phyloP scores from a whole-genome alignment of 2,329 filamentous ascomycete genomes.

The Ilyonectria mors-panacis region DNA sequence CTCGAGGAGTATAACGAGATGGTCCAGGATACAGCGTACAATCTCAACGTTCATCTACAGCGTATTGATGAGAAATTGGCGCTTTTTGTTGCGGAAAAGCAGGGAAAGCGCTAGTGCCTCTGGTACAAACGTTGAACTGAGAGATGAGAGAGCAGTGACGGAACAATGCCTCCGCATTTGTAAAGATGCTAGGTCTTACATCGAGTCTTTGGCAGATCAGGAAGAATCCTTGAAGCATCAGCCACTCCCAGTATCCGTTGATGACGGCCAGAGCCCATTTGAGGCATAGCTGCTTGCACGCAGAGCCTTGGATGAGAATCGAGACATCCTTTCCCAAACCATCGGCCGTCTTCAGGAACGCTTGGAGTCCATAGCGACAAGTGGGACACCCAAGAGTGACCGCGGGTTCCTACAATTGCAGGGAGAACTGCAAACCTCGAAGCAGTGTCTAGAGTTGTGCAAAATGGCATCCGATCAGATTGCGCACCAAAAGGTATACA shows the following conservation, averaged over 20 bases:
- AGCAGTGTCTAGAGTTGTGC: slow-evolving; percentile 57
- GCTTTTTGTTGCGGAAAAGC: slow-evolving; percentile 36
- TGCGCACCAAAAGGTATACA: slow-evolving; percentile 52
- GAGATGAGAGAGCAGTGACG: slow-evolving; percentile 55
- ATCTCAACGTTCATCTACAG: slow-evolving; percentile 52
- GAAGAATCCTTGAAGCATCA: slow-evolving; percentile 44
- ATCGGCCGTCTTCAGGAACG: slow-evolving; percentile 53
- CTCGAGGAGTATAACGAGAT: slow-evolving; percentile 56
- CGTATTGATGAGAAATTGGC: slow-evolving; percentile 55
- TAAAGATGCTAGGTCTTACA: slow-evolving; percentile 53
- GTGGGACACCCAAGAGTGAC: slow-evolving; percentile 40
- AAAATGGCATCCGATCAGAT: slow-evolving; percentile 51
- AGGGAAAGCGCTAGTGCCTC: slow-evolving; percentile 21
- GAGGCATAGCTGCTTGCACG: slow-evolving; percentile 53
- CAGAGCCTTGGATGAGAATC: slow-evolving; percentile 50
- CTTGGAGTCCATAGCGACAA: slow-evolving; percentile 44
- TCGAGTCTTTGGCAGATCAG: slow-evolving; percentile 51
- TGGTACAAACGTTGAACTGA: slow-evolving; percentile 48
- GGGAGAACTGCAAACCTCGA: slow-evolving; percentile 53
- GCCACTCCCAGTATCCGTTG: slow-evolving; percentile 1
- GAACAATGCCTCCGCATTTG: slow-evolving; percentile 57
- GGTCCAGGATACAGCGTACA: slow-evolving; percentile 54
- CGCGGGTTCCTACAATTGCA: slow-evolving; percentile 50
- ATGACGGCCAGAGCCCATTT: slow-evolving; percentile 37
- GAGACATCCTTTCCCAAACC: slow-evolving; percentile 49